Evolutionary conservation across 2,329 filamentous ascomycete species (phyloP).

Genomic region (Fusarium sp.): DNA sequence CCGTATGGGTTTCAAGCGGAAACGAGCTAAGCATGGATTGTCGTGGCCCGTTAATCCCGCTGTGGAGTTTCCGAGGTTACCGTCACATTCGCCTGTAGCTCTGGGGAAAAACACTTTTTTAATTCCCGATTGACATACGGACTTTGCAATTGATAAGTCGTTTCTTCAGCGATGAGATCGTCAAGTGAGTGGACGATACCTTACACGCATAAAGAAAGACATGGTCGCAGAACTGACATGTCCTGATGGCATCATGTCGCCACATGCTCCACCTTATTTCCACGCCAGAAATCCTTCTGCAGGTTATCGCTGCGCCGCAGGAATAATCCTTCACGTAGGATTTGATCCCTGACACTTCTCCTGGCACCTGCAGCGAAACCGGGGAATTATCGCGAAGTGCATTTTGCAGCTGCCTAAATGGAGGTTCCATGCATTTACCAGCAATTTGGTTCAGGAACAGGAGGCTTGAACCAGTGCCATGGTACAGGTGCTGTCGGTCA

Average conservation of each 20-base stretch:
- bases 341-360: conserved; percentile 4
- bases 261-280: not conserved
- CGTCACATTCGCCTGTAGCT: not conserved
- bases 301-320: too few species aligned
- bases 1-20: not conserved
- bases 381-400: not conserved
- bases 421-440: not conserved
- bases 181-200: accelerated
- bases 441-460: conserved; percentile 5
- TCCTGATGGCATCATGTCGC: not conserved
- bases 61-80: too few species aligned
- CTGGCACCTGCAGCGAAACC: not conserved
- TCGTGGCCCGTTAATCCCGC: too few species aligned
- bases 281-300: not conserved
- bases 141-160: too few species aligned
- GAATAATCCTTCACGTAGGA: conserved; percentile 1
- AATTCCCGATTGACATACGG: too few species aligned
- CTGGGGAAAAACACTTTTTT: not conserved
- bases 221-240: too few species aligned
- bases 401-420: not conserved
- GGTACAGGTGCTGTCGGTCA: not conserved
- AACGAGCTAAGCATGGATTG: not conserved
- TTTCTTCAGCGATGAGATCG: not conserved
- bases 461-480: not conserved
- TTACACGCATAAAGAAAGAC: not conserved